Base-by-base conservation (phyloP, 2,329 filamentous ascomycete species). In the Rutstroemia sp. region DNA sequence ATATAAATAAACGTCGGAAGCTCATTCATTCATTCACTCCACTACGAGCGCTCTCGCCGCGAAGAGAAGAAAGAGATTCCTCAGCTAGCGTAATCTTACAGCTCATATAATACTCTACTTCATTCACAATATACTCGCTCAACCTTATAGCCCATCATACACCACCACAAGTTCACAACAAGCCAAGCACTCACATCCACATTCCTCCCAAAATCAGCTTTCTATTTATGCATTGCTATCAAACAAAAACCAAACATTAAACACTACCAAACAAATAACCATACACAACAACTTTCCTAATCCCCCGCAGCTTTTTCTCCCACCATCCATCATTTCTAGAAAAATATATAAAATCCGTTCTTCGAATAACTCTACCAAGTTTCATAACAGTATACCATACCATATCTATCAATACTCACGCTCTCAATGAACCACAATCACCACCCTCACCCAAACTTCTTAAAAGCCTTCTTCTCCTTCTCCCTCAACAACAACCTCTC, bases 391-490 rank as follows among this genome's bases (percentile, higher is more conserved):
- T 41, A 49, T n/a, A 49, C 18, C 21, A 49, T 54, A 14, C 38
- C 49, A 54, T 39, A 9, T 12, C 12, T 14, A 34, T 49, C 19
- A 19, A 49, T 49, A 42, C n/a, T 34, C 18, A 18, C 53, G 53
- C 53, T 50, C 44, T 49, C 21, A 21, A 6, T 19, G 21, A 14
- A 10, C 12, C n/a, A n/a, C 25, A 49, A 37, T 34, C 23, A 16
- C 9, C 8, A 49, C n/a, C n/a, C 1, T 42, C 39, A 42, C 39
- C 5, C 4, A 19, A 19, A 8, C 14, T 42, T 42, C 39, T 7
- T 19, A 21, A 57, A 38, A 27, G 44, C 55, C 44, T 54, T 53
- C 19, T 49, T 57, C 50, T 57, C 55, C 50, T 57, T 57, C 46
- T 57, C 50, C 30, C 49, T 30, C 50, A 57, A 48, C 9, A 58